A percentile compares a stretch with the other conserved stretches of the same genome.
These are phyloP conservation scores for Conoideocrella luteorostrata DNA, from an alignment of 2,329 filamentous ascomycete genomes.

Conservation along the genomic window DNA sequence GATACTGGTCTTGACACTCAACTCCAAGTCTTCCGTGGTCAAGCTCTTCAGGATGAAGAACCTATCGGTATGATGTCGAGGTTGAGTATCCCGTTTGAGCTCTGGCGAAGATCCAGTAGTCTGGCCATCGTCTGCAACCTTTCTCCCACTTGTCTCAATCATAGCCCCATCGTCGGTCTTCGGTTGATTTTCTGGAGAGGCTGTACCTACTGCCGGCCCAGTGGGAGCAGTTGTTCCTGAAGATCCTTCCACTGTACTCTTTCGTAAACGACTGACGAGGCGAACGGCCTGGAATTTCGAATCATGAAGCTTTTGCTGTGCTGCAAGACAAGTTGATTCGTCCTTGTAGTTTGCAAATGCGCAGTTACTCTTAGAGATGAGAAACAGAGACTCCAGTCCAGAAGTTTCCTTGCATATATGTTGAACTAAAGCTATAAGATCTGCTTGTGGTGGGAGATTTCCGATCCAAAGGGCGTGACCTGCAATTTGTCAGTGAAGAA, in stretches of 20 bases:
- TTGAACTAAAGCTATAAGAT: conserved; percentile 77
- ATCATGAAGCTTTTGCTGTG: conserved; percentile 82
- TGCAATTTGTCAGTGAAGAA: conserved; percentile 14
- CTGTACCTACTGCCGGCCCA: conserved; percentile 39
- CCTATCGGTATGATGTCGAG: conserved; percentile 9
- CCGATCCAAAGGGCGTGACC: conserved; percentile 95
- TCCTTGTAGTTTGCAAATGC: conserved; percentile 94
- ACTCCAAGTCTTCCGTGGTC: conserved; percentile 81
- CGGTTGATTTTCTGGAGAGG: background rate
- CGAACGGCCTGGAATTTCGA: conserved; percentile 81
- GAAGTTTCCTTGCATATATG: conserved; percentile 78
- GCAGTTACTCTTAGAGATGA: conserved; percentile 96
- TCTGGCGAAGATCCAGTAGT: background rate
- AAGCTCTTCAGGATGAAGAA: conserved; percentile 93
- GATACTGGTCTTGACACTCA: conserved; percentile 78
- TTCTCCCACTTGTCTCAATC: conserved; percentile 8
- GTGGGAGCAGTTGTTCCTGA: conserved; percentile 46
- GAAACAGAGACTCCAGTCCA: conserved; percentile 79
- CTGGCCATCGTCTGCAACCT: conserved; percentile 1
- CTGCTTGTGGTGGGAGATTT: conserved; percentile 79
- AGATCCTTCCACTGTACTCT: conserved; percentile 41
- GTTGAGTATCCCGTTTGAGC: conserved; percentile 1
- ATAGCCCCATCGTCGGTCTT: background rate
- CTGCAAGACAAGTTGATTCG: conserved; percentile 65
- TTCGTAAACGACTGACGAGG: conserved; percentile 76